A percentile compares a stretch with the other conserved stretches of the same genome.
These are phyloP conservation scores for Telfairia occidentalis DNA, from an alignment of 331 rosid species.

Conservation along the genomic window DNA sequence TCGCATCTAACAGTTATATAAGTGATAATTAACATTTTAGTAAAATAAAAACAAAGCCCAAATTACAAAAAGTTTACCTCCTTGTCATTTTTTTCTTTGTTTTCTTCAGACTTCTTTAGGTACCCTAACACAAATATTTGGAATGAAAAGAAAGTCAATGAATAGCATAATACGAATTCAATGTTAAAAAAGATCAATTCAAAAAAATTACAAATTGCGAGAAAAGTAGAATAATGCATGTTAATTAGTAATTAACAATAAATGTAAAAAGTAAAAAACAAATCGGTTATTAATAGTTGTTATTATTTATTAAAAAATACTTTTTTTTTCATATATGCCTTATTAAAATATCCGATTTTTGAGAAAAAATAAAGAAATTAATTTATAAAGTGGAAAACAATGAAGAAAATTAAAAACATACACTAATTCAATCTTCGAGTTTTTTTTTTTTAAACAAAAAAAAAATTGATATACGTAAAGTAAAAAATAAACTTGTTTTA, in stretches of 20 bases:
- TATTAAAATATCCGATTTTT: not conserved
- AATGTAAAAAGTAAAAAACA: no score
- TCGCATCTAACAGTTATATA: no score
- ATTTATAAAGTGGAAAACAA: not conserved
- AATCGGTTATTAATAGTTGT: no score
- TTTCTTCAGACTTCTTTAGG: constrained; percentile 64
- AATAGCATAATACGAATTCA: not conserved
- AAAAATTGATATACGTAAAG: no score
- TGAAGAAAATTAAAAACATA: no score
- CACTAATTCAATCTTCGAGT: not conserved
- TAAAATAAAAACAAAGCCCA: not conserved
- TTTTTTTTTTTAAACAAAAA: no score
- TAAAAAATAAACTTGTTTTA: no score
- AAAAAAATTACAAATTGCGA: no score
- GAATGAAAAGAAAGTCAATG: not conserved
- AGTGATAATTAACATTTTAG: not conserved
- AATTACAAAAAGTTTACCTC: constrained; percentile 35
- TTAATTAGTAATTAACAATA: no score
- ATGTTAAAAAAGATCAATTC: no score
- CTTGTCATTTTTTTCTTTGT: constrained; percentile 78
- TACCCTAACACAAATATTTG: constrained; percentile 32
- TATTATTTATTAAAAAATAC: no score
- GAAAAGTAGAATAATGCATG: no score
- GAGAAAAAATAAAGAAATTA: not conserved
- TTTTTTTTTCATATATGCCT: not conserved